These are phyloP conservation scores for Saccharomyces paradoxus DNA, from an alignment of 805 yeast genomes.

Conservation along the genomic window DNA sequence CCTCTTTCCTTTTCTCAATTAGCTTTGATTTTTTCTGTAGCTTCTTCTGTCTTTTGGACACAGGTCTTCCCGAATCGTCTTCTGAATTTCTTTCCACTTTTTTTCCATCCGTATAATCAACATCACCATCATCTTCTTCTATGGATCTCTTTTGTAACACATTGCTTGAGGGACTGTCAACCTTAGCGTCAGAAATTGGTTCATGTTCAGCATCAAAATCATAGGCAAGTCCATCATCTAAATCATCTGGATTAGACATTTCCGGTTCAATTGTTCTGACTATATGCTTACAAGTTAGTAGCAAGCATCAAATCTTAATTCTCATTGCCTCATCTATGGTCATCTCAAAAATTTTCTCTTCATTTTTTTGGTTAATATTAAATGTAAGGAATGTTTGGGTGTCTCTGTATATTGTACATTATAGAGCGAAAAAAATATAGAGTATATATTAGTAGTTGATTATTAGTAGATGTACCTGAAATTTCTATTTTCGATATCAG, in stretches of 20 bases:
- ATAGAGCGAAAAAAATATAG: not conserved
- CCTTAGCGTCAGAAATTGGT: conserved; percentile 26
- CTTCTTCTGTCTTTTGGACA: conserved; percentile 29
- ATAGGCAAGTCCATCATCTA: conserved; percentile 72
- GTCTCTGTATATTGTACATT: not conserved
- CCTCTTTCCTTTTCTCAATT: conserved; percentile 56
- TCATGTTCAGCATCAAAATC: conserved; percentile 35
- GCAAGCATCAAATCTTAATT: not conserved
- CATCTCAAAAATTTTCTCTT: not conserved
- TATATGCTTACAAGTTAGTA: not conserved
- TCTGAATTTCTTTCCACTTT: conserved; percentile 23
- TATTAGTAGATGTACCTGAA: conserved; percentile 46
- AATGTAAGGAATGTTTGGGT: not conserved
- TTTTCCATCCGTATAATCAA: conserved; percentile 3
- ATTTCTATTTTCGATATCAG: conserved; percentile 49
- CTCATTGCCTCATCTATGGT: not conserved
- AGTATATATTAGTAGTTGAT: not conserved
- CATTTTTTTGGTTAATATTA: not conserved
- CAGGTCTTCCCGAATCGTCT: conserved; percentile 3
- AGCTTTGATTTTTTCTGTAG: conserved; percentile 33
- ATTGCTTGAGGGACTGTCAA: conserved; percentile 12
- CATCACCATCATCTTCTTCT: conserved; percentile 9
- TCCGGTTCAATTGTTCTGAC: not conserved
- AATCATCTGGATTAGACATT: conserved; percentile 50
- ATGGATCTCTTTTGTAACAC: conserved; percentile 11